A percentile compares a stretch with the other conserved stretches of the same genome.
phyloP scores from a whole-genome alignment of 495 filamentous ascomycete species.

The Glarea lozoyensis region DNA sequence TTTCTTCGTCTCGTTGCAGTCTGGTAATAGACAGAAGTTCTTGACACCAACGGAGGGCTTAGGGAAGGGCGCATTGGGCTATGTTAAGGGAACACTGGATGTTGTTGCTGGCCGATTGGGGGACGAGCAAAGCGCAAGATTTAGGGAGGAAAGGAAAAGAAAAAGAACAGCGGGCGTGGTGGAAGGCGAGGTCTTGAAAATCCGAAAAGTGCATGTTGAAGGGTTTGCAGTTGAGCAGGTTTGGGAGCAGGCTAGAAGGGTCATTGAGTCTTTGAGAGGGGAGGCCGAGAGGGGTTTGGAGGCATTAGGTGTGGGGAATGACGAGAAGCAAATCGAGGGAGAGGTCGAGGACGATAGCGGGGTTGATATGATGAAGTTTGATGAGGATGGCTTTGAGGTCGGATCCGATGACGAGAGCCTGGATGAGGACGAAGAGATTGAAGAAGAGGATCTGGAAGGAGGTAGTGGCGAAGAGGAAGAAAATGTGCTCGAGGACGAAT shows the following conservation, averaged over 20 bases:
- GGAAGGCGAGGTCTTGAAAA: conserved; percentile 45
- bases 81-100: conserved; percentile 71
- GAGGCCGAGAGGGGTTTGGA: conserved; percentile 42
- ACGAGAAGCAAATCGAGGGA: conserved; percentile 7
- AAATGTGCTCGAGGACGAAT: conserved; percentile 34
- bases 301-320: conserved; percentile 26
- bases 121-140: conserved; percentile 50
- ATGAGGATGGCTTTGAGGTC: conserved; percentile 40
- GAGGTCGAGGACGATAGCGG: conserved; percentile 12
- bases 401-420: conserved; percentile 27
- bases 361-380: conserved; percentile 29
- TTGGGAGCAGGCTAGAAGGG: conserved; percentile 85
- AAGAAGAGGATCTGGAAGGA: conserved; percentile 21
- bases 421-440: conserved; percentile 17
- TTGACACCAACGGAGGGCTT: conserved; percentile 57
- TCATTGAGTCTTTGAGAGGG: conserved; percentile 50
- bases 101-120: conserved; percentile 61
- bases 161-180: conserved; percentile 35
- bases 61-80: conserved; percentile 52
- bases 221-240: conserved; percentile 85
- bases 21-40: conserved; percentile 50
- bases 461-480: conserved; percentile 32
- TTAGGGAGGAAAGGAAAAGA: conserved; percentile 52
- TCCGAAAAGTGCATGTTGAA: conserved; percentile 72
- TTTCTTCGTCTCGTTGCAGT: conserved; percentile 23